Conservation (phyloP, 805 yeast genomes). For the Sungouiozyma ichnusensis region DNA sequence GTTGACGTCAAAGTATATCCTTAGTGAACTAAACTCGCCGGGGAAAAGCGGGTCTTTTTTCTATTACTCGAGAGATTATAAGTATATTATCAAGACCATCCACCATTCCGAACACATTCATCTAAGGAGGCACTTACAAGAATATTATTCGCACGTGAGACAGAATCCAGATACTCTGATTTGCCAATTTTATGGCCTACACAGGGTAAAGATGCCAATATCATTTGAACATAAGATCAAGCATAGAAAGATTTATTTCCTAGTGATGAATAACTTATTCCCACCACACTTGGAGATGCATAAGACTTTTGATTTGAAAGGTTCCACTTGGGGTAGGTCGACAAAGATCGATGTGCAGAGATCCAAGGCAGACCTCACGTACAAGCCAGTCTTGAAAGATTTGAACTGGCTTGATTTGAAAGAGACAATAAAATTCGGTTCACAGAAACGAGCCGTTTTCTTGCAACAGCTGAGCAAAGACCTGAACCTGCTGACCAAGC, state of each 20-base stretch:
- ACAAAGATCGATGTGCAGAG: slow-evolving; percentile 31
- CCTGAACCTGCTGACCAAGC: slow-evolving; percentile 54
- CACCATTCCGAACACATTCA: slow-evolving; percentile 89
- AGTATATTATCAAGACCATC: slow-evolving; percentile 91
- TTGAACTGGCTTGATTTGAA: slow-evolving; percentile 71
- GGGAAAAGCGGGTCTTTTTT: slow-evolving; percentile 96
- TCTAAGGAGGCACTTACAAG: slow-evolving; percentile 58
- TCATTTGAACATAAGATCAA: slow-evolving; percentile 28
- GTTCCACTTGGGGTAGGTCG: slow-evolving; percentile 75
- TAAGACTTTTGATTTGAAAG: slow-evolving; percentile 81
- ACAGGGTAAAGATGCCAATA: slow-evolving; percentile 82
- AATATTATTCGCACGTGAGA: slow-evolving; percentile 72
- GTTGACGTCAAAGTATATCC: slow-evolving; percentile 82
- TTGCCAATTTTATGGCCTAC: slow-evolving; percentile 94
- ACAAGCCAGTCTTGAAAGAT: slow-evolving; percentile 61
- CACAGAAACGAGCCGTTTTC: slow-evolving; percentile 48
- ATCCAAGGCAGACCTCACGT: slow-evolving; percentile 16
- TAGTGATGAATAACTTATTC: slow-evolving; percentile 94
- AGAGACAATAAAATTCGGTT: slow-evolving; percentile 64
- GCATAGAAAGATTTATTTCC: slow-evolving; percentile 73
- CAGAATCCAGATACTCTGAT: slow-evolving; percentile 78
- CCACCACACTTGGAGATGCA: slow-evolving; percentile 89
- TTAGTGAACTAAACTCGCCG: slow-evolving; percentile 88
- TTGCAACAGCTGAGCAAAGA: slow-evolving; percentile 66
- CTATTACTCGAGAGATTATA: slow-evolving; percentile 86